Evolutionary conservation across 176 grass and related monocot genomes (phyloP).

Genomic region (Carex parvula): DNA sequence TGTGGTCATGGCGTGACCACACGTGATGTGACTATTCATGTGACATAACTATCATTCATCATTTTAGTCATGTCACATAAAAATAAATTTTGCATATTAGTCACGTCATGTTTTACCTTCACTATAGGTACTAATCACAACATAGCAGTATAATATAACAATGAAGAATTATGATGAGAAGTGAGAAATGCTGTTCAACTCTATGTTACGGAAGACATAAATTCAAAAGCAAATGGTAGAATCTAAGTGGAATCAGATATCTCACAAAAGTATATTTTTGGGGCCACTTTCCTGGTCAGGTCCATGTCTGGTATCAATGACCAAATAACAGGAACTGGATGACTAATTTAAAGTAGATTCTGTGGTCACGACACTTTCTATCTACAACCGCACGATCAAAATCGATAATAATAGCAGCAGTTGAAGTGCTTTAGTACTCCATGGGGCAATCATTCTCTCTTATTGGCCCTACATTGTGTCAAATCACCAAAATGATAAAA

Average conservation of each 20-base stretch:
- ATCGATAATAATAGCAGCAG: neutral
- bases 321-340: neutral
- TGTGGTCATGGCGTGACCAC: no score
- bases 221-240: conserved; percentile 10
- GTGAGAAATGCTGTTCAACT: neutral
- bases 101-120: no score
- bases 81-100: no score
- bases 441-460: neutral
- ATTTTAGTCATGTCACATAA: no score
- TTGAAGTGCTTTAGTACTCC: neutral
- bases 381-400: neutral
- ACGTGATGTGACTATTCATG: no score
- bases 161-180: neutral
- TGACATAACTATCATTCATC: no score
- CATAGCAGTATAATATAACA: neutral
- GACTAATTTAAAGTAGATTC: neutral
- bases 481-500: conserved; percentile 8
- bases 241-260: conserved; percentile 30
- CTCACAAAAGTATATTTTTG: conserved; percentile 13
- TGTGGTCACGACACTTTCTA: neutral
- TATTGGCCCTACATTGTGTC: neutral
- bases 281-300: neutral
- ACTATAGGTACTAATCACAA: no score
- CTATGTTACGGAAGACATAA: neutral
- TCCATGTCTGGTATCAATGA: neutral